Evolutionary conservation across 2,329 filamentous ascomycete genomes (phyloP).

Genomic region (Penicillium rolfsii): DNA sequence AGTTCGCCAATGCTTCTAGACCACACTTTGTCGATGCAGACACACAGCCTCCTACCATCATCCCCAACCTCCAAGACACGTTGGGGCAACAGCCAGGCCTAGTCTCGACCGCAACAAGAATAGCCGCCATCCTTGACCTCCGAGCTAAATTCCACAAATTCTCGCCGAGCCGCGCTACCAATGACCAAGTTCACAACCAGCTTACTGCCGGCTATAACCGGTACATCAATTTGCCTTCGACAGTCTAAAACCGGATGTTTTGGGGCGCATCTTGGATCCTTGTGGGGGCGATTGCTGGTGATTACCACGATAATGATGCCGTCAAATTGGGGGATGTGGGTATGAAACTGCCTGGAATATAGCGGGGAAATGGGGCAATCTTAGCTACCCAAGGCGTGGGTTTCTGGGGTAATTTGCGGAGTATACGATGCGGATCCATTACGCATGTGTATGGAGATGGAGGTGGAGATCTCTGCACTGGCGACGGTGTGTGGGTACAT

Average conservation of each 20-base stretch:
- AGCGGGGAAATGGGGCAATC: not conserved
- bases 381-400: not conserved
- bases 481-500: not conserved
- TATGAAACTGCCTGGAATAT: not conserved
- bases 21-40: not conserved
- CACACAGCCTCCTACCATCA: not conserved
- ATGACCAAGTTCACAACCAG: not conserved
- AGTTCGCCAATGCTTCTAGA: constrained; percentile 3
- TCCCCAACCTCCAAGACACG: not conserved
- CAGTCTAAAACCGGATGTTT: constrained; percentile 18
- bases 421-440: not conserved
- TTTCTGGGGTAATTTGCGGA: constrained; percentile 1
- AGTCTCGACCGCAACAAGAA: not conserved
- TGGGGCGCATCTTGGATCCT: not conserved
- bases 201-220: constrained; percentile 20
- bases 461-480: not conserved
- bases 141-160: not conserved
- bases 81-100: not conserved
- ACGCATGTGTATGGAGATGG: not conserved
- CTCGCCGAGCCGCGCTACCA: constrained; percentile 6
- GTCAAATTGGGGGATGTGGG: not conserved
- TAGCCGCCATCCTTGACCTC: not conserved
- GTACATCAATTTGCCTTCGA: not conserved
- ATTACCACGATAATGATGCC: not conserved
- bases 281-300: not conserved